Percentiles rank a stretch among this genome's conserved stretches.
Conservation (phyloP, 176 grass and related monocot genomes). For the Chloris gayana region DNA sequence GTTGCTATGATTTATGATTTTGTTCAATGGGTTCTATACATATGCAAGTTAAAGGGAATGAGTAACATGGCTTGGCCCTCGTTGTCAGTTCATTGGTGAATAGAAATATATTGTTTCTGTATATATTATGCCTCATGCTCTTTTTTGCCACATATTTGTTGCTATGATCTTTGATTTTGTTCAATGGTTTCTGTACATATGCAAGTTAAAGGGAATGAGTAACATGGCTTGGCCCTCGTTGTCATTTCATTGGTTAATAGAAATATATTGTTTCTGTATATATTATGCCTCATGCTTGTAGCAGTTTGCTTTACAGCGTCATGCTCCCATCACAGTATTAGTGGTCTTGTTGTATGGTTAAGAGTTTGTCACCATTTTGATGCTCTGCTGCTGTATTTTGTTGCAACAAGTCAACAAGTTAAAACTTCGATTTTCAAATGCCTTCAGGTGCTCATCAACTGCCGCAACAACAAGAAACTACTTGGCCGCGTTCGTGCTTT, state of each 20-base stretch:
- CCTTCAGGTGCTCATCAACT: slow-evolving; percentile 74
- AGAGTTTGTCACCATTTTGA: background rate
- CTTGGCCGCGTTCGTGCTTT: slow-evolving; percentile 75
- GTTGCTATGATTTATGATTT: background rate
- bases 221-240: background rate
- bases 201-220: background rate
- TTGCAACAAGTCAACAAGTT: background rate
- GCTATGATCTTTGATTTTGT: background rate
- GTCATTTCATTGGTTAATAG: background rate
- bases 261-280: background rate
- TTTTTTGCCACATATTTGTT: background rate
- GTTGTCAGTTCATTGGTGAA: background rate
- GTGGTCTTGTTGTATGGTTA: background rate
- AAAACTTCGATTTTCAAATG: background rate
- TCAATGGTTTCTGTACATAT: background rate
- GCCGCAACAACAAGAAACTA: slow-evolving; percentile 78
- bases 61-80: background rate
- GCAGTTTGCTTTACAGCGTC: background rate
- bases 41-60: background rate
- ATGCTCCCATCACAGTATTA: background rate
- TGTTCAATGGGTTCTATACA: background rate
- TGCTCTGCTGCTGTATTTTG: background rate
- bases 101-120: background rate
- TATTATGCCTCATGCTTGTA: background rate
- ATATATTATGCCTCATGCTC: background rate